Conservation (phyloP, 768 basidiomycete genomes). For the Boletus tomentosulus region DNA sequence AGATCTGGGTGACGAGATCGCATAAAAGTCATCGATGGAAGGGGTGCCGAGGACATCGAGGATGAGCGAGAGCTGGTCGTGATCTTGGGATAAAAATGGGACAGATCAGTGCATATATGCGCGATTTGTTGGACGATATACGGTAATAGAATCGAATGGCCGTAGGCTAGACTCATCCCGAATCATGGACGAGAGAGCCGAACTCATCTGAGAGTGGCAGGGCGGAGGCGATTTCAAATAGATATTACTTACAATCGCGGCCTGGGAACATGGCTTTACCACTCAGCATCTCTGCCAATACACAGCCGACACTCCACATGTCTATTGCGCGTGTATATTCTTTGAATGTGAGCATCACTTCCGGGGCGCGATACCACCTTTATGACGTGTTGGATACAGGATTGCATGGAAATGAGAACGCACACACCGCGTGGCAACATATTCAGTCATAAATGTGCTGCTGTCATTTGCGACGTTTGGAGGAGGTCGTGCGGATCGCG, state of each 20-base stretch:
- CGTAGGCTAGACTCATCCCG: not conserved
- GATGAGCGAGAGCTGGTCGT: conserved; percentile 90
- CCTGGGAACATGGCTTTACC: conserved; percentile 95
- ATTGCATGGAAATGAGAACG: not conserved
- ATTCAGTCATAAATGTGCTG: conserved; percentile 87
- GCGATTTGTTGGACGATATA: not conserved
- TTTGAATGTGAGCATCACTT: conserved; percentile 98
- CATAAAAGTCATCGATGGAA: conserved; percentile 91
- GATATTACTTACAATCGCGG: conserved; percentile 62
- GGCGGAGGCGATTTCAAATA: not conserved
- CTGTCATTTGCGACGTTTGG: conserved; percentile 71
- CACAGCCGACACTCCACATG: conserved; percentile 84
- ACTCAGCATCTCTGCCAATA: conserved; percentile 86
- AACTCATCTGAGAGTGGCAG: not conserved
- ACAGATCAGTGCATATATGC: not conserved
- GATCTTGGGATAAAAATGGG: conserved; percentile 47
- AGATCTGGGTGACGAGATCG: conserved; percentile 75
- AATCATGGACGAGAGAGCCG: not conserved
- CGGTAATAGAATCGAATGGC: not conserved
- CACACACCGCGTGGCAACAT: conserved; percentile 83
- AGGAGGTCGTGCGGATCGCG: conserved; percentile 70
- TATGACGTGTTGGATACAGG: conserved; percentile 1
- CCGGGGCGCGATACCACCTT: conserved; percentile 96
- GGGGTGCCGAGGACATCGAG: conserved; percentile 92
- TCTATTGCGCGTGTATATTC: conserved; percentile 89